Percentiles rank a stretch among this genome's conserved stretches.
These are phyloP conservation scores for Irpex sp. DNA, from an alignment of 1,284 basidiomycete genomes.

Conservation along the genomic window DNA sequence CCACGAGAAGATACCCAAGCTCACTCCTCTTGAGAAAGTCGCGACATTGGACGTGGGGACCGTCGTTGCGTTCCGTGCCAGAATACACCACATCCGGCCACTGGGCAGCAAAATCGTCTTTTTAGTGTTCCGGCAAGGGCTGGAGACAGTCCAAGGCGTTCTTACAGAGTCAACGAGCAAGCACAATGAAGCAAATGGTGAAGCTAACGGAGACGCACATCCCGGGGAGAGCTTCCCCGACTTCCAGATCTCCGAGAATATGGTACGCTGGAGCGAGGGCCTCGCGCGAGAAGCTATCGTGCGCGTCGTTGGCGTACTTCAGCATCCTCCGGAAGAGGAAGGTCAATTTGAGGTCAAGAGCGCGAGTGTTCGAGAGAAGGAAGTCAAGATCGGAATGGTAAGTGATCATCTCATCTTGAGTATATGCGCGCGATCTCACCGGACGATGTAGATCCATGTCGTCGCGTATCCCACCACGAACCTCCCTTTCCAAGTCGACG, in stretches of 20 bases:
- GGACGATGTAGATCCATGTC: constrained; percentile 35
- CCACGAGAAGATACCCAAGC: constrained; percentile 23
- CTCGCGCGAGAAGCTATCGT: constrained; percentile 62
- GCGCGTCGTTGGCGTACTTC: constrained; percentile 49
- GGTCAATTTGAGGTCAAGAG: constrained; percentile 47
- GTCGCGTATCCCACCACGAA: constrained; percentile 47
- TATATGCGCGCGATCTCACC: neutral
- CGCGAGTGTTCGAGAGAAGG: constrained; percentile 53
- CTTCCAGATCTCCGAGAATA: constrained; percentile 55
- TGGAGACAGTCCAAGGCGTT: constrained; percentile 61
- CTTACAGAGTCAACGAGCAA: constrained; percentile 36
- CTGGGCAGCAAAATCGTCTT: constrained; percentile 66
- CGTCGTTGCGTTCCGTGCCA: constrained; percentile 53
- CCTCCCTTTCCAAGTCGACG: constrained; percentile 34
- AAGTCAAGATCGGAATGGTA: constrained; percentile 57
- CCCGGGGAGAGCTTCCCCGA: constrained; percentile 23
- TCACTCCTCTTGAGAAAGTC: constrained; percentile 18
- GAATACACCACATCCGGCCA: constrained; percentile 60
- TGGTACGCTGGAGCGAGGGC: constrained; percentile 61
- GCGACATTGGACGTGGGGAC: constrained; percentile 39
- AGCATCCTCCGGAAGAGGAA: constrained; percentile 34
- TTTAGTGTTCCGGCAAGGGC: constrained; percentile 57
- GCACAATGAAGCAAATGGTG: neutral
- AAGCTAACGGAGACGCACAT: neutral
- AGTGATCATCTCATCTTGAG: constrained; percentile 8